phyloP scores from a whole-genome alignment of 2,329 filamentous ascomycete genomes.

The Thelonectria blattea region DNA sequence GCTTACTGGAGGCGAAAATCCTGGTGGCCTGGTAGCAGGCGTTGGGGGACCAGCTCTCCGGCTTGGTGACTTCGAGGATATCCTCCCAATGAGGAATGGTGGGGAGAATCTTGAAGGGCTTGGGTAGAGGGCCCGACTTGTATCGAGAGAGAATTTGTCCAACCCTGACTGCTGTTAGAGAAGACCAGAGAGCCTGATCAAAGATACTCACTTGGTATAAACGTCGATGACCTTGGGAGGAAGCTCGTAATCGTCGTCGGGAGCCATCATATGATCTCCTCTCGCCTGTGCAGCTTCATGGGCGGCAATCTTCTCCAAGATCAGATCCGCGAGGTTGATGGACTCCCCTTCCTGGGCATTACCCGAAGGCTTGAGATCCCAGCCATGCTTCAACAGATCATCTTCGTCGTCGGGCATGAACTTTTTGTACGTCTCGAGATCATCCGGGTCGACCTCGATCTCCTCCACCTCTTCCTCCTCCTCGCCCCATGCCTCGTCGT shows the following conservation, averaged over 20 bases:
- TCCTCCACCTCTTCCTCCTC: slow-evolving; percentile 76
- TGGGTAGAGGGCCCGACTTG: slow-evolving; percentile 94
- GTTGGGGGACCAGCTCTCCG: slow-evolving; percentile 76
- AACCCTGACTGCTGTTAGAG: slow-evolving; percentile 59
- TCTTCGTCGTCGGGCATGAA: slow-evolving; percentile 80
- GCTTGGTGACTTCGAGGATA: slow-evolving; percentile 82
- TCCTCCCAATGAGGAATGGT: slow-evolving; percentile 91
- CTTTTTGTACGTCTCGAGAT: slow-evolving; percentile 88
- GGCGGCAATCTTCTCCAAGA: slow-evolving; percentile 90
- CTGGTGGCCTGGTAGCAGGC: slow-evolving; percentile 86
- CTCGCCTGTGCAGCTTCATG: slow-evolving; percentile 74
- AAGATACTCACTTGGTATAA: slow-evolving; percentile 74
- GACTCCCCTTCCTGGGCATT: slow-evolving; percentile 55
- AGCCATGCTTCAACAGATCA: slow-evolving; percentile 72
- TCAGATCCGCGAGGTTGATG: slow-evolving; percentile 89
- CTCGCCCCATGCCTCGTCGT: slow-evolving; percentile 76
- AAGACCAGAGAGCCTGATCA: too few species aligned
- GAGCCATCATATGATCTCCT: slow-evolving; percentile 53
- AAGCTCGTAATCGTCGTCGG: slow-evolving; percentile 84
- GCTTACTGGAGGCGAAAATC: slow-evolving; percentile 88
- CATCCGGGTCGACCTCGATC: slow-evolving; percentile 84
- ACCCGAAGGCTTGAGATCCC: slow-evolving; percentile 54
- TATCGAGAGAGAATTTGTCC: slow-evolving; percentile 89
- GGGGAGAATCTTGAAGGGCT: slow-evolving; percentile 96
- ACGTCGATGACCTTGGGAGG: slow-evolving; percentile 93